A percentile compares a stretch with the other conserved stretches of the same genome.
phyloP scores from a whole-genome alignment of 2,329 filamentous ascomycete species.

The Triangularia verruculosa region DNA sequence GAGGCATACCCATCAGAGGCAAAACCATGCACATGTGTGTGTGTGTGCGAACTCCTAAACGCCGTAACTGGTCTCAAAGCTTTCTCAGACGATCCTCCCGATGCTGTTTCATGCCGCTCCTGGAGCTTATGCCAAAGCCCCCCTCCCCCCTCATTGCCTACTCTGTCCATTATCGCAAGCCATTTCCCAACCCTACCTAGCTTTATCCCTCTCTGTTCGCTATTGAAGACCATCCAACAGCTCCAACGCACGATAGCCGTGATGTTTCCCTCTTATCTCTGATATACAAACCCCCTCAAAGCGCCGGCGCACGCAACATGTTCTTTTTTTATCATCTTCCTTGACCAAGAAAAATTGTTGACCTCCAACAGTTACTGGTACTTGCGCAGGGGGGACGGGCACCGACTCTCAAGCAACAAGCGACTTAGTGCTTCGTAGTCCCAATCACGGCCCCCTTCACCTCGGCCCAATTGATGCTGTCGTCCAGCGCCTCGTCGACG shows the following conservation, averaged over 20 bases:
- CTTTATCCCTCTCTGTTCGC: too few relatives aligned
- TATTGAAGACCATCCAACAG: too few relatives aligned
- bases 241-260: neutral
- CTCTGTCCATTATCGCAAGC: neutral
- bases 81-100: neutral
- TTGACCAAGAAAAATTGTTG: too few relatives aligned
- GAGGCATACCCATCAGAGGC: conserved; percentile 22
- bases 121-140: too few relatives aligned
- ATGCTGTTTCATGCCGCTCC: neutral
- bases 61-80: neutral
- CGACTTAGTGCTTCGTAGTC: conserved; percentile 75
- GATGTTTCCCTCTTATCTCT: neutral
- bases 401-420: too few relatives aligned
- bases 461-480: conserved; percentile 87
- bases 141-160: too few relatives aligned
- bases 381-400: too few relatives aligned
- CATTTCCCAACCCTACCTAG: too few relatives aligned
- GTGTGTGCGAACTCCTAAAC: neutral
- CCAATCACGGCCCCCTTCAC: conserved; percentile 83
- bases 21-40: neutral
- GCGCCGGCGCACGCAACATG: too few relatives aligned
- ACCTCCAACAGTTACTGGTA: too few relatives aligned
- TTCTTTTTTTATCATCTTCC: too few relatives aligned
- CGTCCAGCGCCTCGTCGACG: conserved; percentile 85
- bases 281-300: neutral